These are phyloP conservation scores for Morella rubra DNA, from an alignment of 306 rosid species.

Conservation along the genomic window DNA sequence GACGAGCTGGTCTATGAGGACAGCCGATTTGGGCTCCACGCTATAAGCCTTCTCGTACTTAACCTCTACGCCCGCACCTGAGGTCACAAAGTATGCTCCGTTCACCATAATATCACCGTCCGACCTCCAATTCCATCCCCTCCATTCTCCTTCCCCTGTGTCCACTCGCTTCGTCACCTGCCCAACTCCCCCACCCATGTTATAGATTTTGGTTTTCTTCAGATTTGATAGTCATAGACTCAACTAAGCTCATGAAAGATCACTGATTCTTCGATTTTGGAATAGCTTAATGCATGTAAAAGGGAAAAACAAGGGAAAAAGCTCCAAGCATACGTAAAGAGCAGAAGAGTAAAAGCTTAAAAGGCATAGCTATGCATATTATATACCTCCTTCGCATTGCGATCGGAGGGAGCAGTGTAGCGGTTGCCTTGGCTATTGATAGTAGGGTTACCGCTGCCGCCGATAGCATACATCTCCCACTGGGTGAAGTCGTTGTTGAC, in stretches of 20 bases:
- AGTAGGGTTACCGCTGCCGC: conserved; percentile 79
- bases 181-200: background rate
- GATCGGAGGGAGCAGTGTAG: conserved; percentile 59
- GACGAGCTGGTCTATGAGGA: conserved; percentile 59
- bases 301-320: too few species aligned
- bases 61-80: conserved; percentile 47
- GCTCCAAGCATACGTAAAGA: too few species aligned
- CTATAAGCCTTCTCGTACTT: conserved; percentile 69
- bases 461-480: conserved; percentile 96
- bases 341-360: too few species aligned
- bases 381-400: conserved; percentile 53
- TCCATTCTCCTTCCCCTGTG: conserved; percentile 55
- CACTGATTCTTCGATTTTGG: too few species aligned
- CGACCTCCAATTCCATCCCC: conserved; percentile 78
- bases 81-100: conserved; percentile 74
- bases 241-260: too few species aligned
- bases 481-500: conserved; percentile 80
- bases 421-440: conserved; percentile 85
- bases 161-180: conserved; percentile 76
- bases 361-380: background rate
- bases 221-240: too few species aligned
- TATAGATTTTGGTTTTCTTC: too few species aligned
- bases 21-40: conserved; percentile 64
- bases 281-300: too few species aligned
- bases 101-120: conserved; percentile 81